Evolutionary conservation across 768 basidiomycete genomes (phyloP), one percentile per base, ranked within the genome.

Genomic region (Leucocoprinus sp.): DNA sequence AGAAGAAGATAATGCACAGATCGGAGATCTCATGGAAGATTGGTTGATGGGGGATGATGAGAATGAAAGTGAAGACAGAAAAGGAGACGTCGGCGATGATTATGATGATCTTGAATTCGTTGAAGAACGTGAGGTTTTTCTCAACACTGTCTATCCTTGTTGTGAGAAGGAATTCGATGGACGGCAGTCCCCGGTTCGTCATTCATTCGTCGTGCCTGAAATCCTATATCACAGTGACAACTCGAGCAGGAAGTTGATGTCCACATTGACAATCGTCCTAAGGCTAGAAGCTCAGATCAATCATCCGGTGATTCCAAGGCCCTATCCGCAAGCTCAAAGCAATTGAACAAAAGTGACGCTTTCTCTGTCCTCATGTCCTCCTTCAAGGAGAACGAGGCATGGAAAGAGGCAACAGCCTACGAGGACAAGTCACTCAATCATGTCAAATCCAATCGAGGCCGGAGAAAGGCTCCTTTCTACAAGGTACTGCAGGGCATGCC

Each of bases 401-500:
- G 93, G 93, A 85, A 82, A 56, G 86, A 90, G 60, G 92, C 83
- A 0, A 65, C 76, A 14, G 59, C 64, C 12, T 67, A 62, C 0
- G 79, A 82, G 50, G 69, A 73, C 49, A 67, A 64, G 19, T 66
- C 62, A 37, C 71, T 69, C 49, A 69, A 68, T 12, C 60, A 69
- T 1, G 68, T 62, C 5, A 76, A 75, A 45, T 62, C 61, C 12
- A 74, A 71, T 28, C 70, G 71, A 22, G 65, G 68, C 23, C 72
- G 87, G 22, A 68, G 87, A 48, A 81, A 77, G 48, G 90, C 93
- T 0, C 96, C 96, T 0, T 98, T 98, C 60, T 98, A 95, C 66
- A 99, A 97, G 66, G 76, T 92, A 18, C 60, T 98, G 54, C 86
- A 90, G 55, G 95, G 96, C 1, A 96, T 98, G 93, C 92, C 93